Evolutionary conservation across 352 stramenopile genomes (phyloP).

Genomic region (Pythium rhizo-oryzae): DNA sequence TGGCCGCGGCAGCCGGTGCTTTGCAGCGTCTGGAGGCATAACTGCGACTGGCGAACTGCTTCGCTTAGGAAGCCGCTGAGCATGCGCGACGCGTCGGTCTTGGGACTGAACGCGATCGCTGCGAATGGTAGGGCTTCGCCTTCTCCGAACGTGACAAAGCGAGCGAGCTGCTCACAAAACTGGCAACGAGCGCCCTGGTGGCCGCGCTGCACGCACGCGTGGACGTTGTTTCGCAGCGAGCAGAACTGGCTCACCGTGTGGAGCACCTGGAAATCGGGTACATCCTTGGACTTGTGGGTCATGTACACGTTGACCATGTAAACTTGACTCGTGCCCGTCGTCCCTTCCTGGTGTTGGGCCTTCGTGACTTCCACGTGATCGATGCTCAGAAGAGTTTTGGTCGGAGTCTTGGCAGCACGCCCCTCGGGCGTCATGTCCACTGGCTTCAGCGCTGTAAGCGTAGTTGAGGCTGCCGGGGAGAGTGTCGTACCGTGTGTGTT

Average conservation of each 20-base stretch:
- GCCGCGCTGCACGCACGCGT: constrained; percentile 14
- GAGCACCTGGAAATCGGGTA: constrained; percentile 4
- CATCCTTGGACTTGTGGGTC: background rate
- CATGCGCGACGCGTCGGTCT: background rate
- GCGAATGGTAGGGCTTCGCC: constrained; percentile 1
- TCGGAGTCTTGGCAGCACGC: background rate
- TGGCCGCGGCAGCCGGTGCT: background rate
- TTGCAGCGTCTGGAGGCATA: background rate
- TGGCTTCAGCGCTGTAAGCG: background rate
- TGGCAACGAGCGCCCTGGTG: constrained; percentile 10
- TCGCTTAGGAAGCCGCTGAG: background rate
- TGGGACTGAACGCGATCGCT: background rate
- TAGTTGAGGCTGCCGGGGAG: background rate
- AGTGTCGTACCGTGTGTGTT: background rate
- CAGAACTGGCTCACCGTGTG: constrained; percentile 16
- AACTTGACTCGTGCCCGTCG: background rate
- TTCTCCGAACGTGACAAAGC: constrained; percentile 7
- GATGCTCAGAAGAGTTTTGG: background rate
- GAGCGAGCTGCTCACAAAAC: constrained; percentile 13
- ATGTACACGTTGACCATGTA: background rate
- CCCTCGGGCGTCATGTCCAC: background rate
- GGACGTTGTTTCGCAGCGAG: constrained; percentile 15
- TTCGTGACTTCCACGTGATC: background rate
- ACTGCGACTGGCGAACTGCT: background rate
- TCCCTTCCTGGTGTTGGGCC: background rate